These are phyloP conservation scores for Heritiera fomes DNA, from an alignment of 345 rosid species.

Conservation along the genomic window DNA sequence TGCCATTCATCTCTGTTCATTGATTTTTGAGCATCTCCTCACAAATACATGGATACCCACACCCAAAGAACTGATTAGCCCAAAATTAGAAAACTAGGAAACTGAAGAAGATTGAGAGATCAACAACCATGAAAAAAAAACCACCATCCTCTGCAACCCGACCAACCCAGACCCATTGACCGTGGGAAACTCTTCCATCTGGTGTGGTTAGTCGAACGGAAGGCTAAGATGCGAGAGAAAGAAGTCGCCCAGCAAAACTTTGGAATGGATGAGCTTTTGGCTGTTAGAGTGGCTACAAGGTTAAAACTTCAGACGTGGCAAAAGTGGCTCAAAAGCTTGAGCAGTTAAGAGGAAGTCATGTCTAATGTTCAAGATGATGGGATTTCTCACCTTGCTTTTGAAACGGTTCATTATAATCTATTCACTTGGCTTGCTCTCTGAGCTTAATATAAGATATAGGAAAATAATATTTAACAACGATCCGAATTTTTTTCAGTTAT, in stretches of 20 bases:
- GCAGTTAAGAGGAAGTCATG: constrained; percentile 72
- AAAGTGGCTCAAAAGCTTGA: constrained; percentile 90
- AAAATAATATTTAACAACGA: too few species aligned
- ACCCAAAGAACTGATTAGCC: constrained; percentile 4
- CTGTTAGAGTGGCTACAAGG: constrained; percentile 74
- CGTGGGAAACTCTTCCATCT: constrained; percentile 2
- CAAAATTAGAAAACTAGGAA: not conserved
- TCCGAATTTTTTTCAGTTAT: too few species aligned
- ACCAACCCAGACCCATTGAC: constrained; percentile 20
- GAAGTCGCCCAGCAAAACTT: constrained; percentile 36
- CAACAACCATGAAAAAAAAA: constrained; percentile 52
- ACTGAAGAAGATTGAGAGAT: not conserved
- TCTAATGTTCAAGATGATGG: constrained; percentile 62
- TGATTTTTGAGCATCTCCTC: constrained; percentile 28
- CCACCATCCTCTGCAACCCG: constrained; percentile 40
- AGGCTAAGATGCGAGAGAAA: constrained; percentile 53
- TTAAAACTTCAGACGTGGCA: constrained; percentile 74
- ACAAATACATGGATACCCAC: not conserved
- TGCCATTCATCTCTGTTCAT: constrained; percentile 30
- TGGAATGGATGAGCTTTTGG: constrained; percentile 75
- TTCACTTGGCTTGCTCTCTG: constrained; percentile 72
- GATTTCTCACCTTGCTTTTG: constrained; percentile 53
- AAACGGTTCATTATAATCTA: constrained; percentile 72
- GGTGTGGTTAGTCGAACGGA: constrained; percentile 28
- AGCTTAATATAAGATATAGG: too few species aligned